Conservation (phyloP, 495 filamentous ascomycete species). For the Aspergillus taichungensis region DNA sequence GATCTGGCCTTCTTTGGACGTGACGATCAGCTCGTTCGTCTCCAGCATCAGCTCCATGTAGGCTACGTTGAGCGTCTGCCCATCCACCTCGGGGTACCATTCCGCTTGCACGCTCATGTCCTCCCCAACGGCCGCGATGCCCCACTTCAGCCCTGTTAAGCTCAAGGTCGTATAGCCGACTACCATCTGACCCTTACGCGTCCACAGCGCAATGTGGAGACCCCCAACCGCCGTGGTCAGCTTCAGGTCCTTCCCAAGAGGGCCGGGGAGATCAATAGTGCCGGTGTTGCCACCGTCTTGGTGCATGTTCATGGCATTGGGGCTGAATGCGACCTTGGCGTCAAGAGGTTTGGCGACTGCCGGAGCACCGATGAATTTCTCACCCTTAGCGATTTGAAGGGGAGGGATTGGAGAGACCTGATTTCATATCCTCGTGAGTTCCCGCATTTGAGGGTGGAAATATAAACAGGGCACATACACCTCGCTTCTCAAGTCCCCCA, state of each 20-base stretch:
- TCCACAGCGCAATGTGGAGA: neutral
- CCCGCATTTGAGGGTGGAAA: no score
- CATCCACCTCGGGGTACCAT: neutral
- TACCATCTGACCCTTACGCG: neutral
- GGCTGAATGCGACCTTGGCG: neutral
- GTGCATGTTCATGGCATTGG: neutral
- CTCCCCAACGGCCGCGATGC: neutral
- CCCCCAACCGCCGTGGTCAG: neutral
- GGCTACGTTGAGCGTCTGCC: constrained; percentile 1
- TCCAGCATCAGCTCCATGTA: neutral
- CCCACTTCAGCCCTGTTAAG: neutral
- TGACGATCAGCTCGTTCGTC: neutral
- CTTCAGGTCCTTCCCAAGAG: neutral
- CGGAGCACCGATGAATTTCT: neutral
- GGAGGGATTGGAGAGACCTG: neutral
- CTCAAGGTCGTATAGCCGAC: neutral
- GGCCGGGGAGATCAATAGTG: neutral
- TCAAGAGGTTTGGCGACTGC: neutral
- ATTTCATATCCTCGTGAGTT: no score
- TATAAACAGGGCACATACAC: no score
- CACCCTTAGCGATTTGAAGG: neutral
- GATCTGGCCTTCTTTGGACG: constrained; percentile 1
- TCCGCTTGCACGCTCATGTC: neutral
- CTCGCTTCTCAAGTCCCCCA: no score
- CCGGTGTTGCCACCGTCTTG: constrained; percentile 1